Evolutionary conservation across 257 asterid genomes (phyloP), one percentile per base, ranked within the genome.

Genomic region (Gynochthodes officinalis): DNA sequence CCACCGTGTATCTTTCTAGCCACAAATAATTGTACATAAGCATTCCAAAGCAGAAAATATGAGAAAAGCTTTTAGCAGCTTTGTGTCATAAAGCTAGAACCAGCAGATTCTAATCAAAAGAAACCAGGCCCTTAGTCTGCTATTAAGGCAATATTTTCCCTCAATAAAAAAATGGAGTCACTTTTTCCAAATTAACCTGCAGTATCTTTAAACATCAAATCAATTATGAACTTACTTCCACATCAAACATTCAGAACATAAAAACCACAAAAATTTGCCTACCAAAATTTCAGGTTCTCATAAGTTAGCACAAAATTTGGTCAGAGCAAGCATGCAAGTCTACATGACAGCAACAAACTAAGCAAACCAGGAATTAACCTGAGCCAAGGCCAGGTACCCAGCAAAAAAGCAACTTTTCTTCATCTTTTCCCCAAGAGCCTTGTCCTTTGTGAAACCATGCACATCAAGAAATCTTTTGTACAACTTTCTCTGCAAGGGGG

Each of bases 301-400:
- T 23, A 23, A 25, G 28, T 35, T 0, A 28, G 18, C 35, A 65
- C 23, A 65, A 65, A 7, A 60, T 32, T 32, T 37, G 60, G 43
- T 46, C n/a, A 25, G 64, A 4, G 4, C 21, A 44, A 57, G 77
- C 37, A 61, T 30, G 49, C 48, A 25, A 67, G 52, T 9, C 13
- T 54, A 12, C 18, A 65, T 60, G 59, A 46, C 49, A 40, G 35
- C 12, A 64, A 21, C 73, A 50, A 67, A 27, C 61, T 37, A 82
- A 63, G 73, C 48, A 76, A 75, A 70, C 46, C 2, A 35, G 63
- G 54, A 70, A 73, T 69, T 69, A 80, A 91, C 99, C 96, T 94
- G 98, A 81, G 97, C 97, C 81, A 94, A 86, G 83, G 98, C 95
- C 86, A 91, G 99, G 82, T 94, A 91, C 70, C 99, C 98, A 0